phyloP scores from a whole-genome alignment of 2,329 filamentous ascomycete species.

The Tolypocladium capitatum region DNA sequence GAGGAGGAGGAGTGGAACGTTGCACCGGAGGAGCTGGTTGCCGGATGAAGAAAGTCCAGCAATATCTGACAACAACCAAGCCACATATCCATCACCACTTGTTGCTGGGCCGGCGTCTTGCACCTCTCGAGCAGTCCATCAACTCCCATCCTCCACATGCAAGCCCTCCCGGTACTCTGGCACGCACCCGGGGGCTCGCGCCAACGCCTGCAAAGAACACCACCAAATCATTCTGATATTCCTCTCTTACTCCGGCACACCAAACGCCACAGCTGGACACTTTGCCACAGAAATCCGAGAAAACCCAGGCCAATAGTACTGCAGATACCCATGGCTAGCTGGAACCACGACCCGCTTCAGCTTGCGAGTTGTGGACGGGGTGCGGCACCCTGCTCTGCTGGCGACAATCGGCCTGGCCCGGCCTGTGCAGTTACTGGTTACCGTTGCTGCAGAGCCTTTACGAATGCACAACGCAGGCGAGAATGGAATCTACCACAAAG shows the following conservation, averaged over 20 bases:
- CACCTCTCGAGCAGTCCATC: not conserved
- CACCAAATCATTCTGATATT: not conserved
- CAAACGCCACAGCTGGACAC: not conserved
- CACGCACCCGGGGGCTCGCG: not conserved
- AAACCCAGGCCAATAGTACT: too few relatives aligned
- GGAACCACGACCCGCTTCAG: not conserved
- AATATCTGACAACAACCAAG: not conserved
- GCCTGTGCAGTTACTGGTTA: not conserved
- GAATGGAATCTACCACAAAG: not conserved
- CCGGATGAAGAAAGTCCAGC: not conserved
- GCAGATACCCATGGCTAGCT: too few relatives aligned
- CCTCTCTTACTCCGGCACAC: not conserved
- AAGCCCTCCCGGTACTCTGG: not conserved
- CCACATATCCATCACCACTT: not conserved
- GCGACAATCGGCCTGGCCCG: not conserved
- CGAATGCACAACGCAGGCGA: too few relatives aligned
- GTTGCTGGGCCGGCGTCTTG: not conserved
- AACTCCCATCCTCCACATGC: not conserved
- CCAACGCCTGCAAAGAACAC: not conserved
- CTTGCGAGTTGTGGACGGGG: not conserved
- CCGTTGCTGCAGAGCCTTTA: not conserved
- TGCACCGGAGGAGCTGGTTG: constrained; percentile 19
- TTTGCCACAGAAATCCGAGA: too few relatives aligned
- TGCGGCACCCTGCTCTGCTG: not conserved
- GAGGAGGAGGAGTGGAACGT: constrained; percentile 45